Evolutionary conservation across 177 flowering plant genomes (phyloP).

Genomic region (Vitis hybrid): DNA sequence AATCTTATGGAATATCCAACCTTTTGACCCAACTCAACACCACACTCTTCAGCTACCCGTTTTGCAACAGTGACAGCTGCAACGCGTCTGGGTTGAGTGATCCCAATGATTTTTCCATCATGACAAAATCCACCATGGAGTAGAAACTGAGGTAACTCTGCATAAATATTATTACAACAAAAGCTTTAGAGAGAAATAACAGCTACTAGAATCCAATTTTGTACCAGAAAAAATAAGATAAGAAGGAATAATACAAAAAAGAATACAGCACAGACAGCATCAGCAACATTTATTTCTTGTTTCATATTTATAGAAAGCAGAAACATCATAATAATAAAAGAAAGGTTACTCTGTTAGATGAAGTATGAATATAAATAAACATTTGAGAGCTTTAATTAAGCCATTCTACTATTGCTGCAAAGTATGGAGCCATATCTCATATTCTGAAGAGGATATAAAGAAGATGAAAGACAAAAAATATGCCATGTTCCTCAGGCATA

Average conservation of each 20-base stretch:
- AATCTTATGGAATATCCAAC: conserved; percentile 94
- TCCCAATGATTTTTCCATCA: conserved; percentile 72
- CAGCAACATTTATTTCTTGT: too few species aligned
- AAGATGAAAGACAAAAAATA: too few species aligned
- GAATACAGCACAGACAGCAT: background rate
- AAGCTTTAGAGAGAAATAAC: background rate
- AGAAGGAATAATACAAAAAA: background rate
- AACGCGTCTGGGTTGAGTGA: conserved; percentile 95
- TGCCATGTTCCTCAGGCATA: too few species aligned
- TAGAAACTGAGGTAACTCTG: conserved; percentile 89
- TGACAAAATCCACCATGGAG: conserved; percentile 74
- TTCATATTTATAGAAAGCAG: background rate
- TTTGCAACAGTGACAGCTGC: conserved; percentile 94
- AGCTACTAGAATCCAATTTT: background rate
- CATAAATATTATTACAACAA: conserved; percentile 6
- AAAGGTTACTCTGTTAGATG: background rate
- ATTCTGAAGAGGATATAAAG: too few species aligned
- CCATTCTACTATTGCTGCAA: too few species aligned
- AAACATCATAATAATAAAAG: background rate
- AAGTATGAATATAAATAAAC: too few species aligned
- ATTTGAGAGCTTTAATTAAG: too few species aligned
- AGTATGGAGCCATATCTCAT: too few species aligned
- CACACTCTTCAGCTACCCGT: conserved; percentile 95
- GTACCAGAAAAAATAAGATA: background rate
- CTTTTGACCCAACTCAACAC: conserved; percentile 74